These are phyloP conservation scores for Halenospora varia DNA, from an alignment of 495 filamentous ascomycete species.

Conservation along the genomic window DNA sequence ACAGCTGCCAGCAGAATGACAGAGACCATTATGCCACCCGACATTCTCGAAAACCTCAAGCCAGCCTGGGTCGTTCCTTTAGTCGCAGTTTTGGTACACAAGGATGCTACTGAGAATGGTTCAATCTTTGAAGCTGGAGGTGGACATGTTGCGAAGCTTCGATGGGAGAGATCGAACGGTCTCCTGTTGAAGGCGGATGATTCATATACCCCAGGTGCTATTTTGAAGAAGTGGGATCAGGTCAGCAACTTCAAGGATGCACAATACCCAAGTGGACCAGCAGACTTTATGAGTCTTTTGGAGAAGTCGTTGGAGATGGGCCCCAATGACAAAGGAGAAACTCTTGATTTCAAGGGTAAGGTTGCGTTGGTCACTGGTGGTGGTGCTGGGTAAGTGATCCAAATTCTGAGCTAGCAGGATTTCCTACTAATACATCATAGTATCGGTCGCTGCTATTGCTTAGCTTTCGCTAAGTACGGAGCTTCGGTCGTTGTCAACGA, in stretches of 20 bases:
- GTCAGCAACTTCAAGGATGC: conserved; percentile 85
- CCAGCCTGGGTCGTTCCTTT: conserved; percentile 96
- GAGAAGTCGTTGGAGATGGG: conserved; percentile 80
- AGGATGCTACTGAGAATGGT: conserved; percentile 81
- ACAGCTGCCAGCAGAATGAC: conserved; percentile 92
- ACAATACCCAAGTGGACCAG: conserved; percentile 78
- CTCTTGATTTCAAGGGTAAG: conserved; percentile 82
- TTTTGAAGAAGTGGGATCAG: conserved; percentile 83
- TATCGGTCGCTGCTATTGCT: conserved; percentile 87
- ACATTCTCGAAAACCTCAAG: conserved; percentile 82
- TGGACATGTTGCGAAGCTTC: conserved; percentile 86
- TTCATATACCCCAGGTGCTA: conserved; percentile 80
- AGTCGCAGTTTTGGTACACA: conserved; percentile 85
- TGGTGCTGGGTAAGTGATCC: conserved; percentile 63
- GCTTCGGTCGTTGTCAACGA: conserved; percentile 95
- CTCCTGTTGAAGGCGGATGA: conserved; percentile 86
- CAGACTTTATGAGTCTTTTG: conserved; percentile 83
- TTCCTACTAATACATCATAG: conserved; percentile 33
- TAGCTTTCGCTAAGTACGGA: conserved; percentile 86
- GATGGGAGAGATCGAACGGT: conserved; percentile 94
- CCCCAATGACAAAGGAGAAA: conserved; percentile 69
- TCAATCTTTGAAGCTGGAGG: conserved; percentile 92
- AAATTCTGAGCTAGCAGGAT: neutral
- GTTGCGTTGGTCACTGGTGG: conserved; percentile 92
- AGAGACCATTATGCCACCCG: conserved; percentile 94